Evolutionary conservation across 1,284 basidiomycete species (phyloP).

Genomic region (Stereum hirsutum): DNA sequence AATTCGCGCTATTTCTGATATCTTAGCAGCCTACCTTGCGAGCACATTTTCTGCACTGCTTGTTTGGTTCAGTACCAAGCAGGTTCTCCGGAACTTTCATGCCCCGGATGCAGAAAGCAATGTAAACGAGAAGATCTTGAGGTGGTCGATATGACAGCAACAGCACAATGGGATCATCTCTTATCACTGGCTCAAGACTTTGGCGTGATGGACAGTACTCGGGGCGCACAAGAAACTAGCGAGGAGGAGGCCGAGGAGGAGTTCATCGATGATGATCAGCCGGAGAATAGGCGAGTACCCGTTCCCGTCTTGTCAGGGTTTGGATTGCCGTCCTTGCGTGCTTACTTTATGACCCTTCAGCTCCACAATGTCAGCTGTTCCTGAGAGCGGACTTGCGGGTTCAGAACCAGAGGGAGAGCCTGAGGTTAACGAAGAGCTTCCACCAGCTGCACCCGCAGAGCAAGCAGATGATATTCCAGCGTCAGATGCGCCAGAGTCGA

Average conservation of each 20-base stretch:
- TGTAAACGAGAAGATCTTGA: slow-evolving; percentile 27
- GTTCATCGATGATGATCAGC: slow-evolving; percentile 27
- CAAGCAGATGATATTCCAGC: not conserved
- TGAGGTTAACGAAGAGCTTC: not conserved
- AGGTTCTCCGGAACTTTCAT: slow-evolving; percentile 20
- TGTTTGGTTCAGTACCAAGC: slow-evolving; percentile 23
- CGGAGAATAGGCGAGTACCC: slow-evolving; percentile 8
- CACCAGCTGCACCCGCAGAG: not conserved
- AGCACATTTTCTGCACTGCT: slow-evolving; percentile 32
- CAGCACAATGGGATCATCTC: slow-evolving; percentile 38
- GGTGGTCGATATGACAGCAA: slow-evolving; percentile 31
- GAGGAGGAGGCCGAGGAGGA: slow-evolving; percentile 32
- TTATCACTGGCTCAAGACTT: slow-evolving; percentile 32
- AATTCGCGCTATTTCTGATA: not conserved
- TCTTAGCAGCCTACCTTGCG: slow-evolving; percentile 28
- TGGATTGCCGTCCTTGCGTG: not conserved
- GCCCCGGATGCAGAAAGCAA: slow-evolving; percentile 30
- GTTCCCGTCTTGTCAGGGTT: not conserved
- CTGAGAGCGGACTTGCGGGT: not conserved
- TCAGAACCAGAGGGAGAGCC: not conserved
- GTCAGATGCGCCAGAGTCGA: slow-evolving; percentile 13
- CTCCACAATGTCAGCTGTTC: not conserved
- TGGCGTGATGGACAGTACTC: slow-evolving; percentile 26
- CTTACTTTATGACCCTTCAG: not conserved
- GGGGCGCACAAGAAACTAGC: slow-evolving; percentile 25